phyloP scores from a whole-genome alignment of 305 asterid species.

The Fraxinus paxiana region DNA sequence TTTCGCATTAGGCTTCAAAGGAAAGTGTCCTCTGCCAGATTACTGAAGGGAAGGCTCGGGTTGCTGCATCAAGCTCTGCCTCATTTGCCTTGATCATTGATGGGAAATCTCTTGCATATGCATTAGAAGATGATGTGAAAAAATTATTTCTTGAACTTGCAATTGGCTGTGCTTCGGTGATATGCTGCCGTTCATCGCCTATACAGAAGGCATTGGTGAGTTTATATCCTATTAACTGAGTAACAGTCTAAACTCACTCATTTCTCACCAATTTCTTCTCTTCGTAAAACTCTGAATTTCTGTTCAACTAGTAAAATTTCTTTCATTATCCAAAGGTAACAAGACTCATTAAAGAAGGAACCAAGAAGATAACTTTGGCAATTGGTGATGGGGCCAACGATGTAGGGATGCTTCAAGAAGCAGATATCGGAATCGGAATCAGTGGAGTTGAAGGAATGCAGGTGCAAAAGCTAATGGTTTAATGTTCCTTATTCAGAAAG shows the following conservation, averaged over 20 bases:
- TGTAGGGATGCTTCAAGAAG: slow-evolving; percentile 99
- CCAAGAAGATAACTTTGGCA: slow-evolving; percentile 71
- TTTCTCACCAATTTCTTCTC: neutral
- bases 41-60: slow-evolving; percentile 57
- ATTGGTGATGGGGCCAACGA: slow-evolving; percentile 99
- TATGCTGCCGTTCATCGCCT: slow-evolving; percentile 97
- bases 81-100: slow-evolving; percentile 92
- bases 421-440: slow-evolving; percentile 96
- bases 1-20: slow-evolving; percentile 58
- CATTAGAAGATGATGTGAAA: slow-evolving; percentile 60
- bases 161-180: slow-evolving; percentile 79
- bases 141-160: slow-evolving; percentile 74
- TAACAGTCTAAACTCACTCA: neutral
- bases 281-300: neutral
- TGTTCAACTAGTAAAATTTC: slow-evolving; percentile 7
- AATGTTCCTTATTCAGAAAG: neutral
- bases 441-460: slow-evolving; percentile 99
- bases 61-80: slow-evolving; percentile 43
- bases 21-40: slow-evolving; percentile 59
- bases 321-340: slow-evolving; percentile 56
- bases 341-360: slow-evolving; percentile 84
- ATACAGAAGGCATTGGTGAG: slow-evolving; percentile 94
- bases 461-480: slow-evolving; percentile 33
- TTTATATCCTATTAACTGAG: slow-evolving; percentile 8
- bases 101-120: slow-evolving; percentile 93